These are phyloP conservation scores for Picochlorum costavermella DNA, from an alignment of 139 green algal species.

Conservation along the genomic window DNA sequence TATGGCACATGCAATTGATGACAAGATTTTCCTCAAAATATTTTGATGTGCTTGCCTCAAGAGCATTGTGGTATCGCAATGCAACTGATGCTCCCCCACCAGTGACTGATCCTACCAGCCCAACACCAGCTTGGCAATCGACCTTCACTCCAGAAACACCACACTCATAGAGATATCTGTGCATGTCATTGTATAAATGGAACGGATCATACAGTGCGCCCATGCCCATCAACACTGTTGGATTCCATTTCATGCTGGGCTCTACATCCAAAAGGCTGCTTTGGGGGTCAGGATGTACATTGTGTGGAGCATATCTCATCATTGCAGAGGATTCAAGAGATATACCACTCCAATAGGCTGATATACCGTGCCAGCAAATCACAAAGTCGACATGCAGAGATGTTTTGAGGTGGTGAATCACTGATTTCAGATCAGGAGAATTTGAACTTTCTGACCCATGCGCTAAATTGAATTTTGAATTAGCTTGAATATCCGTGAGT, in stretches of 20 bases:
- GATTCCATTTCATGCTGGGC: conserved; percentile 61
- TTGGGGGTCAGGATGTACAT: conserved; percentile 18
- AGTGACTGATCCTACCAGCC: conserved; percentile 37
- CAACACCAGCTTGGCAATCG: conserved; percentile 70
- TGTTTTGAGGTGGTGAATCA: conserved; percentile 52
- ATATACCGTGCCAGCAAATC: conserved; percentile 94
- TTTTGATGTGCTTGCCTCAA: conserved; percentile 63
- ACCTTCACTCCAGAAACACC: conserved; percentile 93
- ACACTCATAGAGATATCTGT: conserved; percentile 66
- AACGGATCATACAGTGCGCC: conserved; percentile 55
- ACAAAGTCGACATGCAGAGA: conserved; percentile 59
- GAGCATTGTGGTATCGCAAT: conserved; percentile 45
- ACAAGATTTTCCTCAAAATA: conserved; percentile 83
- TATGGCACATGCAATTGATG: conserved; percentile 99
- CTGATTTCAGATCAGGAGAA: conserved; percentile 41
- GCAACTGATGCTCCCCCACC: conserved; percentile 53
- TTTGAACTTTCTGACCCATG: background rate
- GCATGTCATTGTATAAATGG: conserved; percentile 81
- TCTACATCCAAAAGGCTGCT: conserved; percentile 66
- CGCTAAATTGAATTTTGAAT: conserved; percentile 64
- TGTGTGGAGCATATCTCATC: conserved; percentile 22
- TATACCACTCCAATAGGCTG: conserved; percentile 88
- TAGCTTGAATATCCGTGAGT: conserved; percentile 67
- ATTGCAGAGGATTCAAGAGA: conserved; percentile 39
- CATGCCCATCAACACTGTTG: conserved; percentile 50